Base-by-base conservation (phyloP, 257 asterid genomes). In the Prunella vulgaris region DNA sequence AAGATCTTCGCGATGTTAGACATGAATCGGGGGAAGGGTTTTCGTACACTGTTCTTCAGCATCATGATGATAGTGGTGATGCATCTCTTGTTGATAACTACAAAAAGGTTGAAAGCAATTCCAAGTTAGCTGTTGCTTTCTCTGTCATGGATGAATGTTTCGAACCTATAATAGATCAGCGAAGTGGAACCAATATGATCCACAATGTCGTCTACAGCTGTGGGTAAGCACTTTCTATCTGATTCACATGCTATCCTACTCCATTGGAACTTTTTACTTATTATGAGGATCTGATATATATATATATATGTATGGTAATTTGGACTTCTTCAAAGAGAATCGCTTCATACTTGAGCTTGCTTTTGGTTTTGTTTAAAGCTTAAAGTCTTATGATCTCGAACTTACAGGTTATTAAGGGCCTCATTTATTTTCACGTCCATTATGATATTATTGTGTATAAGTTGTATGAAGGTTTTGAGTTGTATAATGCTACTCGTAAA, bases 1-100 rank as follows among this genome's bases (percentile, higher is more conserved):
- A 72, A 81, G 73, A 18, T 78, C 92, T 90, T 79, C 82, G 86
- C 63, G 98, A 97, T 49, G 81, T 83, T 56, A 86, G 77, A 76
- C 87, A 89, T 68, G 90, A 91, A 71, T 77, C 88, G 49, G 90
- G 82, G 42, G 89, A 82, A 58, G 98, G 93, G 21, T 92, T 82
- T 81, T 86, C 89, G 38, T 91, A 93, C 77, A 83, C 92, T 35
- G 52, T 89, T 80, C 95, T 89, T 78, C 93, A 71, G 60, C 83
- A 78, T 70, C 80, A 77, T 54, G 87, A 68, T 72, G 79, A 82
- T 76, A 73, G 65, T 66, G 63, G 69, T 49, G 87, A 86, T 73
- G 68, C 67, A 53, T 65, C 80, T 61, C 63, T 48, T 49, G 56
- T 71, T 69, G 80, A 51, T 52, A 81, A 83, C 76, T 77, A 73